A percentile compares a stretch with the other conserved stretches of the same genome.
phyloP scores from a whole-genome alignment of 1,284 basidiomycete species.

The Apiotrichum brassicae region DNA sequence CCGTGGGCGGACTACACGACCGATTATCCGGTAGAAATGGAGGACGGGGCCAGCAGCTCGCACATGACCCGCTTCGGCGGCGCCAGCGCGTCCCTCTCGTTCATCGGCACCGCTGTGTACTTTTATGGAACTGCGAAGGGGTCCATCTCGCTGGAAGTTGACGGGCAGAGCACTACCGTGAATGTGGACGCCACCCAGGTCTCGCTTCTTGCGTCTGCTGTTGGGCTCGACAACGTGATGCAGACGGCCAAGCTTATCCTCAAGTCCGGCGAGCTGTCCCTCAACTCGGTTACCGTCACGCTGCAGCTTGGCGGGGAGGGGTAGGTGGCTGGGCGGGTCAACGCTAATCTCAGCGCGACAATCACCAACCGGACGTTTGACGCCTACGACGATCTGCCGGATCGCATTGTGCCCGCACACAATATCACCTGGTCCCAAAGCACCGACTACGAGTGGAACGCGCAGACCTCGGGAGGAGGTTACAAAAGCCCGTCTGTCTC shows the following conservation, averaged over 20 bases:
- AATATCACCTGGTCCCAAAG: constrained; percentile 2
- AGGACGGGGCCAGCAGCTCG: neutral
- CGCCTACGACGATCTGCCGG: neutral
- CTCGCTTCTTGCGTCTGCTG: neutral
- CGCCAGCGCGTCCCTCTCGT: neutral
- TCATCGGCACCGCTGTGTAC: constrained; percentile 4
- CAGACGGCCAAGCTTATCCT: neutral
- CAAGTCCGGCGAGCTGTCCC: neutral
- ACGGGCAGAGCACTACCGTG: neutral
- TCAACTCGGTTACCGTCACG: neutral
- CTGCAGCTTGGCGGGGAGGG: neutral
- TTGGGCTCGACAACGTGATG: neutral
- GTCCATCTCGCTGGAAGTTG: neutral
- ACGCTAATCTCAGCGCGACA: neutral
- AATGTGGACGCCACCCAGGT: neutral
- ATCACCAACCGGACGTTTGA: neutral
- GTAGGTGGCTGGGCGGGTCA: neutral
- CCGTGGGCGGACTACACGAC: constrained; percentile 1
- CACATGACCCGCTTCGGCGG: neutral
- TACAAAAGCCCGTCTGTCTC: neutral
- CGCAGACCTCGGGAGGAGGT: too few relatives aligned
- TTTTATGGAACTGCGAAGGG: constrained; percentile 1
- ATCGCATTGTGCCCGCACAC: too few relatives aligned
- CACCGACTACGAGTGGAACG: too few relatives aligned
- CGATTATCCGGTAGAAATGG: neutral